These are phyloP conservation scores for Alloteropsis angusta DNA, from an alignment of 202 grass and related monocot genomes.

Conservation along the genomic window DNA sequence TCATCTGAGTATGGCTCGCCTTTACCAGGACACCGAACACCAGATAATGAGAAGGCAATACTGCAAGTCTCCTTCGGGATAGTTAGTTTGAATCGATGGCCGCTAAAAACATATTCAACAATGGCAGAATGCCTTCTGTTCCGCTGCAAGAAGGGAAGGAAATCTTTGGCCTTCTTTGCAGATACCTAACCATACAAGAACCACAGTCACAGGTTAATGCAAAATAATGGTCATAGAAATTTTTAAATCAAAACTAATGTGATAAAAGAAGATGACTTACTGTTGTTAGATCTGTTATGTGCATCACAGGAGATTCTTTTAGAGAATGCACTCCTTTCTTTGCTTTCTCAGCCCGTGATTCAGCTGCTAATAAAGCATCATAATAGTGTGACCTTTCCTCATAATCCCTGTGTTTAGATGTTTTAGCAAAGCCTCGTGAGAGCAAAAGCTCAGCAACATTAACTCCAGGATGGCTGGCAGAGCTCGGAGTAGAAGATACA, in stretches of 20 bases:
- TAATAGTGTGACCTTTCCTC: slow-evolving; percentile 96
- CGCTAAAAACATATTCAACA: slow-evolving; percentile 96
- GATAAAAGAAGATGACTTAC: slow-evolving; percentile 29
- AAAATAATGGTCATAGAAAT: not conserved
- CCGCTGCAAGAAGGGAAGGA: slow-evolving; percentile 83
- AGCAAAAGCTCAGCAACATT: slow-evolving; percentile 90
- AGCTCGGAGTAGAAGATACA: slow-evolving; percentile 31
- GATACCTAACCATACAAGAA: slow-evolving; percentile 43
- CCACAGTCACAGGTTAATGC: not conserved
- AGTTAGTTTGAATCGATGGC: slow-evolving; percentile 89
- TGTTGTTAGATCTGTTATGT: slow-evolving; percentile 87
- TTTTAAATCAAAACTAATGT: slow-evolving; percentile 1
- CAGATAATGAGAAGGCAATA: slow-evolving; percentile 87
- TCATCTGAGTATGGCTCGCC: slow-evolving; percentile 74
- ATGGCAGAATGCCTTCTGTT: slow-evolving; percentile 75
- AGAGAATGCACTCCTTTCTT: slow-evolving; percentile 86
- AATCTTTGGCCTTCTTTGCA: slow-evolving; percentile 87
- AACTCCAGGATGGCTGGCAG: slow-evolving; percentile 37
- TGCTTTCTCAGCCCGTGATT: slow-evolving; percentile 80
- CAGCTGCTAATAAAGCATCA: slow-evolving; percentile 82
- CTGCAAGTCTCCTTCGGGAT: slow-evolving; percentile 96
- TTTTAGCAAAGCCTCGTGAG: slow-evolving; percentile 63
- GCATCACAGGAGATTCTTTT: slow-evolving; percentile 74
- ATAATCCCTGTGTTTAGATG: slow-evolving; percentile 83
- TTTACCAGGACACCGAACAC: slow-evolving; percentile 74